Percentiles rank a stretch among this genome's conserved stretches.
These are phyloP conservation scores for Aspergillus floridensis DNA, from an alignment of 2,329 filamentous ascomycete species.

Conservation along the genomic window DNA sequence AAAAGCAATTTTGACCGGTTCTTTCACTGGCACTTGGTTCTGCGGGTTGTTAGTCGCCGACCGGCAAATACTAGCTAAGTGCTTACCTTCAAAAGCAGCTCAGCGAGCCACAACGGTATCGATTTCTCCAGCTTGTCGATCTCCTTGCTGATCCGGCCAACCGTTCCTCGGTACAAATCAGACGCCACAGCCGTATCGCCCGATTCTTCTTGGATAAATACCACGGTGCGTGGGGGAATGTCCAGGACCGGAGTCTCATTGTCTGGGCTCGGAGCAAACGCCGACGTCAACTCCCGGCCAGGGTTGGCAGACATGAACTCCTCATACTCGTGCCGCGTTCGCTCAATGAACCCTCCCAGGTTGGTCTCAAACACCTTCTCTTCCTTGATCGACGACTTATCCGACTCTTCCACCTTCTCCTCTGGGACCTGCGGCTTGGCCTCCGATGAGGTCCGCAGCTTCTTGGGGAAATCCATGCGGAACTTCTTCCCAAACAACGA, in stretches of 20 bases:
- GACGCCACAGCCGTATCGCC: constrained; percentile 65
- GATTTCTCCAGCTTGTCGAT: constrained; percentile 80
- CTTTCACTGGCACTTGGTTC: constrained; percentile 80
- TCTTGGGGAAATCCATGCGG: constrained; percentile 74
- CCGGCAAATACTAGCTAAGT: neutral
- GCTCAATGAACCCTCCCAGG: constrained; percentile 46
- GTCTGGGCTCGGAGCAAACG: constrained; percentile 43
- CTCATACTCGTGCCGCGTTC: constrained; percentile 47
- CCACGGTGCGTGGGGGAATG: constrained; percentile 52
- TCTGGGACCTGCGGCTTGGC: constrained; percentile 71
- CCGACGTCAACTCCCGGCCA: constrained; percentile 35
- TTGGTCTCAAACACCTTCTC: constrained; percentile 47
- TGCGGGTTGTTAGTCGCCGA: constrained; percentile 34
- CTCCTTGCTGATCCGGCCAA: constrained; percentile 72
- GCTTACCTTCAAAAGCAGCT: constrained; percentile 70
- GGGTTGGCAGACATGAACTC: constrained; percentile 40
- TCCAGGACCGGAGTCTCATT: constrained; percentile 46
- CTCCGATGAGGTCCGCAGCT: constrained; percentile 66
- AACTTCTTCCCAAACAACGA: constrained; percentile 81
- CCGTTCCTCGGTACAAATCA: constrained; percentile 87
- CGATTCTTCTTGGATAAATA: constrained; percentile 65
- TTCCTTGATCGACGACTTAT: constrained; percentile 52
- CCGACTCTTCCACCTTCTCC: constrained; percentile 63
- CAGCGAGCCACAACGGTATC: constrained; percentile 88
- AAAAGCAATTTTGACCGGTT: constrained; percentile 96